Conservation (phyloP, 345 rosid species). For the Anacardium occidentale region DNA sequence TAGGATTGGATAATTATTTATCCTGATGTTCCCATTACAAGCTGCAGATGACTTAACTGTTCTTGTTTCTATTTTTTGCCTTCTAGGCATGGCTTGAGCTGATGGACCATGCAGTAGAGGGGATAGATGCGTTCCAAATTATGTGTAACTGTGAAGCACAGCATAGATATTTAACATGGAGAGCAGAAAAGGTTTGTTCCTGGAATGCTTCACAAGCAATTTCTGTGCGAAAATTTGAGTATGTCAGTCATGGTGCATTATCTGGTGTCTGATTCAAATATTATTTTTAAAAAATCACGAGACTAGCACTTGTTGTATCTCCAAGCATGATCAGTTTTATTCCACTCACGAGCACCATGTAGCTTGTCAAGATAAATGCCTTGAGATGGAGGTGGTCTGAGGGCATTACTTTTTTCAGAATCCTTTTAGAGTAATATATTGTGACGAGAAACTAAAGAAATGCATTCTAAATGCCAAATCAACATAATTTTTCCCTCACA, state of each 20-base stretch:
- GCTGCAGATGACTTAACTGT: background rate
- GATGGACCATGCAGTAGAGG: constrained; percentile 48
- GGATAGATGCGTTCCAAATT: constrained; percentile 38
- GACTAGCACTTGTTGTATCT: no score
- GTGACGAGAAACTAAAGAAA: background rate
- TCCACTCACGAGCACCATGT: background rate
- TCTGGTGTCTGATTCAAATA: background rate
- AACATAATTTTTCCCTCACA: background rate
- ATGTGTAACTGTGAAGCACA: constrained; percentile 52
- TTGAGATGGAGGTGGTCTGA: background rate
- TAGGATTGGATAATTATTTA: background rate
- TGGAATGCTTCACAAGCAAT: background rate
- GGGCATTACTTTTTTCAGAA: background rate
- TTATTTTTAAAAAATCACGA: background rate
- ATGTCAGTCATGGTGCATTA: background rate
- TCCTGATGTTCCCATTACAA: background rate
- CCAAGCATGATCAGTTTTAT: background rate
- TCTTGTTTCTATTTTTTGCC: constrained; percentile 10
- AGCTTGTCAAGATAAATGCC: background rate
- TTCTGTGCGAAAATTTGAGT: background rate
- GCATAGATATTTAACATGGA: constrained; percentile 67
- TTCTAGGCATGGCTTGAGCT: constrained; percentile 59
- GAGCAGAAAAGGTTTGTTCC: constrained; percentile 59
- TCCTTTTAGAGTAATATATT: background rate
- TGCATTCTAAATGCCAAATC: background rate